A percentile compares a stretch with the other conserved stretches of the same genome.
Conservation (phyloP, 2,329 filamentous ascomycete species). For the Biscogniauxia mediterranea region DNA sequence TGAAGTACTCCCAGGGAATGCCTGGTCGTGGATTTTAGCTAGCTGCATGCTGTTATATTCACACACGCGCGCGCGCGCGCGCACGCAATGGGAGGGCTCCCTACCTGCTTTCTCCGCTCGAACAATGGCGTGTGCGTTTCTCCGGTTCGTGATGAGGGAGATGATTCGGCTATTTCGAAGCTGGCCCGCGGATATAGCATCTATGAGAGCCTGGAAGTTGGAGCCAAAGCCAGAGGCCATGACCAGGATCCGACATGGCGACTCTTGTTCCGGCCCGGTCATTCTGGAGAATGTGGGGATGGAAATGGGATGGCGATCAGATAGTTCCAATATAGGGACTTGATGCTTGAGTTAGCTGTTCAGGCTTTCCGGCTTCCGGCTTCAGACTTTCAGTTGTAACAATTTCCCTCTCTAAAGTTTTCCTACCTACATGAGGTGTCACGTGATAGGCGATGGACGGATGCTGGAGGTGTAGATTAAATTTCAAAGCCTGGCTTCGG, state of each 20-base stretch:
- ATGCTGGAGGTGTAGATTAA: no score
- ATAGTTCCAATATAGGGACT: not conserved
- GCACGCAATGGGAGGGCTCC: no score
- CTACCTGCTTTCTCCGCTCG: conserved; percentile 7
- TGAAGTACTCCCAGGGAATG: conserved; percentile 64
- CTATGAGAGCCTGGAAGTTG: conserved; percentile 61
- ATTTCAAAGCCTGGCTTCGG: no score
- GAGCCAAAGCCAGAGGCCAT: conserved; percentile 62
- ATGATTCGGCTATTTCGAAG: conserved; percentile 11
- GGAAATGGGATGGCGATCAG: conserved; percentile 1
- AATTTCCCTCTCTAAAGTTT: conserved; percentile 3
- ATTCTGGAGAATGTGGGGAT: conserved; percentile 8
- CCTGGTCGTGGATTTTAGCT: no score
- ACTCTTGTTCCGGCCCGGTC: conserved; percentile 7
- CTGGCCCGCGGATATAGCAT: conserved; percentile 11
- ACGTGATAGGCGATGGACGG: no score
- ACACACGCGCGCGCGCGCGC: no score
- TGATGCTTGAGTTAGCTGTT: no score
- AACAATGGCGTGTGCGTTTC: conserved; percentile 7
- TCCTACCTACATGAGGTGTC: no score
- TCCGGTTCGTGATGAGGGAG: conserved; percentile 9
- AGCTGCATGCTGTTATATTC: no score
- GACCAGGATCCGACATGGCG: conserved; percentile 32
- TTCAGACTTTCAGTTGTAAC: conserved; percentile 6
- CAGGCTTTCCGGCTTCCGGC: no score